A percentile compares a stretch with the other conserved stretches of the same genome.
These are phyloP conservation scores for Jaapia argillacea DNA, from an alignment of 768 basidiomycete species.

Conservation along the genomic window DNA sequence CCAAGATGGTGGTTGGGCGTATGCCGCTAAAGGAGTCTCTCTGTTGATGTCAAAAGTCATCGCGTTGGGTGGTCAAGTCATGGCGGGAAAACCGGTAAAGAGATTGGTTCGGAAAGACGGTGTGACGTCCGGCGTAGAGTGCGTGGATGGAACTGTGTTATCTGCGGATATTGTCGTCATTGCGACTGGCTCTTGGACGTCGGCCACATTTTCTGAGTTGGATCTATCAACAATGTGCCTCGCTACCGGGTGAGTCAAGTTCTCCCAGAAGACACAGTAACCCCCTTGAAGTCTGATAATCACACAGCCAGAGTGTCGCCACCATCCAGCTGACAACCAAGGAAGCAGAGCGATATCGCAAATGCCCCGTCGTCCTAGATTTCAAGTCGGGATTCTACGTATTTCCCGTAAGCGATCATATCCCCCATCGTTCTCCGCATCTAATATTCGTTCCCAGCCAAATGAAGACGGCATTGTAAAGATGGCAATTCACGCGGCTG, in stretches of 20 bases:
- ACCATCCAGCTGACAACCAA: conserved; percentile 65
- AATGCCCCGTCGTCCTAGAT: conserved; percentile 64
- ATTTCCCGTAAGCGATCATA: conserved; percentile 55
- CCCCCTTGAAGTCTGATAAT: background rate
- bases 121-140: conserved; percentile 48
- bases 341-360: conserved; percentile 52
- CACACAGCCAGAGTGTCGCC: conserved; percentile 63
- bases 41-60: conserved; percentile 44
- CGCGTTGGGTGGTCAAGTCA: conserved; percentile 48
- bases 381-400: conserved; percentile 69
- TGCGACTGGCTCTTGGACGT: conserved; percentile 80
- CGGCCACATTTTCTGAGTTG: conserved; percentile 60
- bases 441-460: conserved; percentile 33
- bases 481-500: conserved; percentile 65
- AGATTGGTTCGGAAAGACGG: conserved; percentile 32
- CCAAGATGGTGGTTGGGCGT: conserved; percentile 75
- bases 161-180: conserved; percentile 56
- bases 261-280: background rate
- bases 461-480: conserved; percentile 65
- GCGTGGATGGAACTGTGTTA: conserved; percentile 45
- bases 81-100: conserved; percentile 47
- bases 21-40: conserved; percentile 57
- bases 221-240: conserved; percentile 39
- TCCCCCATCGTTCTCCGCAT: background rate
- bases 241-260: conserved; percentile 71